phyloP scores from a whole-genome alignment of 163 green algal genomes.

The Chlorella variabilis region DNA sequence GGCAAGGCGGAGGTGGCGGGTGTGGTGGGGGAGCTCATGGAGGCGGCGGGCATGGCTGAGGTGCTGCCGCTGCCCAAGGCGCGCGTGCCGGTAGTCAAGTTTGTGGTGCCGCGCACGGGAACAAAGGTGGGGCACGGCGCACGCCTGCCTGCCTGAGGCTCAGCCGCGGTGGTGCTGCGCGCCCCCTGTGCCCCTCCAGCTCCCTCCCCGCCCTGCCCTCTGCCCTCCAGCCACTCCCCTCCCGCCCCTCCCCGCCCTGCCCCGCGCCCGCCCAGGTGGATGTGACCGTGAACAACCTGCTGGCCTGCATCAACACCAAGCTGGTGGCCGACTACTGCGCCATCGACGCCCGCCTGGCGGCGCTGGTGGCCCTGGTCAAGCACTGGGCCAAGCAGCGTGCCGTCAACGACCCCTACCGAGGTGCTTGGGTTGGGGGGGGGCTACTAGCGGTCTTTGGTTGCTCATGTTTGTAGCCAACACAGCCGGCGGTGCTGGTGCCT shows the following conservation, averaged over 20 bases:
- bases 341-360: conserved; percentile 71
- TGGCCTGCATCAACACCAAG: conserved; percentile 91
- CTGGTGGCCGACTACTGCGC: conserved; percentile 82
- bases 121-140: conserved; percentile 49
- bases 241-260: not conserved
- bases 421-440: not conserved
- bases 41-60: conserved; percentile 58
- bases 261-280: conserved; percentile 61
- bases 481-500: too few relatives aligned
- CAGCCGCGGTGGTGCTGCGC: not conserved
- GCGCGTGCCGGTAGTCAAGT: conserved; percentile 91
- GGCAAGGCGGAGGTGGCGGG: conserved; percentile 66
- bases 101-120: conserved; percentile 57
- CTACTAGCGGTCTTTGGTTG: not conserved
- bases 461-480: too few relatives aligned
- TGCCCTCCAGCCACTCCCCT: not conserved
- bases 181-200: not conserved
- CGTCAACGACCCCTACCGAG: conserved; percentile 88
- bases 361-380: conserved; percentile 86
- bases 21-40: conserved; percentile 62
- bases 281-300: conserved; percentile 91
- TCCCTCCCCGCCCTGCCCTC: too few relatives aligned
- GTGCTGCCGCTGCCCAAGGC: conserved; percentile 74
- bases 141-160: too few relatives aligned
- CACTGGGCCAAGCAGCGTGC: conserved; percentile 89